Conservation (phyloP, 106 monocot species). For the Platanthera guangdongensis region DNA sequence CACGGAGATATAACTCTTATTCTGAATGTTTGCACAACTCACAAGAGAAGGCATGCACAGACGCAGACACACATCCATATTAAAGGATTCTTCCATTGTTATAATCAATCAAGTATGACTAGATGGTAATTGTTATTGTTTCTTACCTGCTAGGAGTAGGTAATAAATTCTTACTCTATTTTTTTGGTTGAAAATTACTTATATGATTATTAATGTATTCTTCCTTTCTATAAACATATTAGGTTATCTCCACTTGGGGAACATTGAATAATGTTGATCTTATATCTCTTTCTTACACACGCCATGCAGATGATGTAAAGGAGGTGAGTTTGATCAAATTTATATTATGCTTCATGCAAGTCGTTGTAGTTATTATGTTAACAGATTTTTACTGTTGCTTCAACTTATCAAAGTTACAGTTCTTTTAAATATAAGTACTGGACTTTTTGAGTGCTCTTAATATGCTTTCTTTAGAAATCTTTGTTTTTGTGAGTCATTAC, state of each 20-base stretch:
- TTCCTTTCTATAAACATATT: conserved; percentile 6
- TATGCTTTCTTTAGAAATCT: too few species aligned
- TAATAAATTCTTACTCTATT: not conserved
- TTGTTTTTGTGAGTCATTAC: too few species aligned
- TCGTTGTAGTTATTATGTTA: too few species aligned
- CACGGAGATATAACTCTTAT: not conserved
- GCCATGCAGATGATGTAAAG: conserved; percentile 64
- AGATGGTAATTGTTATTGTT: not conserved
- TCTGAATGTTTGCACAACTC: not conserved
- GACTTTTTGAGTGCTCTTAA: too few species aligned
- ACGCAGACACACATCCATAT: not conserved
- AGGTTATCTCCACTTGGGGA: conserved; percentile 87
- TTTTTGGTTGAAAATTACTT: not conserved
- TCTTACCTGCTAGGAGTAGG: not conserved
- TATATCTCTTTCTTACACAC: conserved; percentile 81
- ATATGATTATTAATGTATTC: not conserved
- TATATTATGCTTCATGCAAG: too few species aligned
- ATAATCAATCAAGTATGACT: not conserved
- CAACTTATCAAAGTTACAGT: too few species aligned
- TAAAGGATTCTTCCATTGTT: not conserved
- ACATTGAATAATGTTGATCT: conserved; percentile 61
- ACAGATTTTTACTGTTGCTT: too few species aligned
- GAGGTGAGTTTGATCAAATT: conserved; percentile 36
- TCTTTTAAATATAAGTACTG: too few species aligned
- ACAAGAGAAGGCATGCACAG: not conserved